A percentile compares a stretch with the other conserved stretches of the same genome.
These are phyloP conservation scores for Breviolum minutum DNA, from an alignment of 73 alveolate genomes.

Conservation along the genomic window DNA sequence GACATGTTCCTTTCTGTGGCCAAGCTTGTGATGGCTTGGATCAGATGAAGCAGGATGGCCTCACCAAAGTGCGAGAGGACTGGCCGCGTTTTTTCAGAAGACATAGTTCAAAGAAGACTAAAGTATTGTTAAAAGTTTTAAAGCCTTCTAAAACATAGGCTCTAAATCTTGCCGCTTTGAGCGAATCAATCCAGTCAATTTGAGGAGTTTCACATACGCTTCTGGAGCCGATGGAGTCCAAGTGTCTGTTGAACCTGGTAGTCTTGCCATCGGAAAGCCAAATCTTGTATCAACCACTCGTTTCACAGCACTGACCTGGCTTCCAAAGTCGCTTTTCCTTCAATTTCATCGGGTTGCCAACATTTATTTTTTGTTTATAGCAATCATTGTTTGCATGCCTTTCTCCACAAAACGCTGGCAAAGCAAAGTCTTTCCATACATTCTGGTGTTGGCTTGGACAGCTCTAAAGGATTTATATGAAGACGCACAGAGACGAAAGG, in stretches of 20 bases:
- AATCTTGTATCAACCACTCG: slow-evolving; percentile 56
- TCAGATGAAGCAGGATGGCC: not conserved
- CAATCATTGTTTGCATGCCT: slow-evolving; percentile 55
- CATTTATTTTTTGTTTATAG: slow-evolving; percentile 37
- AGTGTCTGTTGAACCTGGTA: slow-evolving; percentile 6
- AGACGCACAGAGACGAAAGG: slow-evolving; percentile 42
- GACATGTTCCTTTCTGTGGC: not conserved
- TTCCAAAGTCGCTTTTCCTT: slow-evolving; percentile 26
- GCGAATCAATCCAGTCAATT: not conserved
- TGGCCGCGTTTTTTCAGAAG: too few species aligned
- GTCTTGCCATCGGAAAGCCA: slow-evolving; percentile 25
- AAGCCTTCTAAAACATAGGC: not conserved
- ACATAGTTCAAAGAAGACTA: too few species aligned
- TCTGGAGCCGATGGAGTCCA: not conserved
- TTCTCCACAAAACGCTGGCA: slow-evolving; percentile 61
- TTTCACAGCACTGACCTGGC: slow-evolving; percentile 52
- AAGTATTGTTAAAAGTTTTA: not conserved
- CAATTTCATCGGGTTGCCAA: slow-evolving; percentile 67
- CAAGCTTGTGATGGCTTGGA: not conserved
- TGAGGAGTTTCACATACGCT: slow-evolving; percentile 59
- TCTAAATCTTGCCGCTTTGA: not conserved
- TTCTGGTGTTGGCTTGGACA: slow-evolving; percentile 32
- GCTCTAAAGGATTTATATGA: slow-evolving; percentile 35
- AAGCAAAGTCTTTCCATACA: slow-evolving; percentile 61
- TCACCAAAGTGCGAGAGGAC: not conserved